phyloP scores from a whole-genome alignment of 768 basidiomycete genomes.

The Fomitopsis pulvina region DNA sequence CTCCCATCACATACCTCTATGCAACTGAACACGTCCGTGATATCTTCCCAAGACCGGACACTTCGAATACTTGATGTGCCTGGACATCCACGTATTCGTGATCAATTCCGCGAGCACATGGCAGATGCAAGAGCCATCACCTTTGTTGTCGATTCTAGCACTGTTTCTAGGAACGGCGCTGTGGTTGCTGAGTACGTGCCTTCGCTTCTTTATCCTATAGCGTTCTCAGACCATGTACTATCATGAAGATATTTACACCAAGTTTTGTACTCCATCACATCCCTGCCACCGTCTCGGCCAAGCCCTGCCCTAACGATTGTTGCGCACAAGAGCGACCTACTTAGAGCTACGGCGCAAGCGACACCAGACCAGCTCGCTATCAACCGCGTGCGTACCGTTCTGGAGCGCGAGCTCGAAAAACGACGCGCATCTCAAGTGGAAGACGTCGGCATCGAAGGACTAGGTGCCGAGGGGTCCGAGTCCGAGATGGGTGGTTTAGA shows the following conservation, averaged over 20 bases:
- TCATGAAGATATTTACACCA: slow-evolving; percentile 61
- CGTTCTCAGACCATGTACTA: neutral
- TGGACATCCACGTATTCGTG: slow-evolving; percentile 77
- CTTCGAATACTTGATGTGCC: slow-evolving; percentile 68
- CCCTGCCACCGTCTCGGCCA: slow-evolving; percentile 63
- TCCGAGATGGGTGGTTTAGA: slow-evolving; percentile 72
- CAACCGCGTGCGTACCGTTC: slow-evolving; percentile 65
- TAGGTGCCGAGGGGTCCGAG: slow-evolving; percentile 58
- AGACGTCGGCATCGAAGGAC: slow-evolving; percentile 64
- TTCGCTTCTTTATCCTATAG: neutral
- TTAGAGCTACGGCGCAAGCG: slow-evolving; percentile 42
- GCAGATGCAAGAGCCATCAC: slow-evolving; percentile 55
- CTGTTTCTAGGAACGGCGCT: slow-evolving; percentile 67
- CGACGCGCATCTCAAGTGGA: slow-evolving; percentile 56
- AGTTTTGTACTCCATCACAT: slow-evolving; percentile 61
- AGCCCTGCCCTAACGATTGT: slow-evolving; percentile 59
- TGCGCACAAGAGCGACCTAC: slow-evolving; percentile 72
- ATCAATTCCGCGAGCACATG: slow-evolving; percentile 65
- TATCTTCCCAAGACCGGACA: slow-evolving; percentile 37
- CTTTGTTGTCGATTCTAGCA: slow-evolving; percentile 78
- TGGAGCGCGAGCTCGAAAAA: slow-evolving; percentile 83
- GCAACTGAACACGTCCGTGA: slow-evolving; percentile 56
- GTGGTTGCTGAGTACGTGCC: slow-evolving; percentile 71
- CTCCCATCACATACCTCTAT: slow-evolving; percentile 71
- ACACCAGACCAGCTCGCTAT: slow-evolving; percentile 46